A percentile compares a stretch with the other conserved stretches of the same genome.
Conservation (phyloP, 345 rosid species). For the Sapria himalayana region DNA sequence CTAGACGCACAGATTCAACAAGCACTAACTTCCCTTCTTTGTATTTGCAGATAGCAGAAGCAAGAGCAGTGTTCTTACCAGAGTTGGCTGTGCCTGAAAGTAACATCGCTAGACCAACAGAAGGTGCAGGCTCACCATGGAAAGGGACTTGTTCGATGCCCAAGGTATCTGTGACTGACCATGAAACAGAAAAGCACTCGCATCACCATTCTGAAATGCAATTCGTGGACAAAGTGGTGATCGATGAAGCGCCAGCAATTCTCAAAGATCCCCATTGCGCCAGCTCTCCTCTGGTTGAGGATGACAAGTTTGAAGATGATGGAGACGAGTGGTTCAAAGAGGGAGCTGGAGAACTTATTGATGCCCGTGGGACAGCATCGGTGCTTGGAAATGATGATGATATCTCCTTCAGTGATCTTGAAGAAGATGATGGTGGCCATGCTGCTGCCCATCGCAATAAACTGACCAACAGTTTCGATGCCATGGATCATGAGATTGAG, state of each 20-base stretch:
- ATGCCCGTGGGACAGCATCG: slow-evolving; percentile 18
- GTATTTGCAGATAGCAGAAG: slow-evolving; percentile 49
- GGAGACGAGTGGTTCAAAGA: slow-evolving; percentile 80
- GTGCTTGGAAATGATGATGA: slow-evolving; percentile 62
- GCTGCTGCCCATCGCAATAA: slow-evolving; percentile 27
- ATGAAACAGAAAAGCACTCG: slow-evolving; percentile 28
- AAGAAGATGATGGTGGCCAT: slow-evolving; percentile 67
- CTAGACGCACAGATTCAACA: not conserved
- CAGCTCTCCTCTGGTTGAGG: slow-evolving; percentile 16
- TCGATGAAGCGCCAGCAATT: slow-evolving; percentile 30
- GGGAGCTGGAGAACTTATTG: slow-evolving; percentile 32
- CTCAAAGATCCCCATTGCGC: slow-evolving; percentile 16
- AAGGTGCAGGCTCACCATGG: slow-evolving; percentile 11
- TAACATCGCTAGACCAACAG: slow-evolving; percentile 11
- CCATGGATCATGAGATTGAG: slow-evolving; percentile 43
- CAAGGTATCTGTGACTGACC: slow-evolving; percentile 20
- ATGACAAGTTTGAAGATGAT: slow-evolving; percentile 50
- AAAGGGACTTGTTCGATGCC: slow-evolving; percentile 23
- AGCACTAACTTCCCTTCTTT: slow-evolving; percentile 2
- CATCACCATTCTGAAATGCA: slow-evolving; percentile 30
- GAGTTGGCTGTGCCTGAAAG: slow-evolving; percentile 25
- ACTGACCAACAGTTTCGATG: slow-evolving; percentile 25
- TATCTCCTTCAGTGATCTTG: slow-evolving; percentile 93
- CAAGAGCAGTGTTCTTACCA: slow-evolving; percentile 52
- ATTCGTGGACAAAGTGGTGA: slow-evolving; percentile 50